Evolutionary conservation across 345 rosid species (phyloP).

Genomic region (Eucalyptus shirleyi): DNA sequence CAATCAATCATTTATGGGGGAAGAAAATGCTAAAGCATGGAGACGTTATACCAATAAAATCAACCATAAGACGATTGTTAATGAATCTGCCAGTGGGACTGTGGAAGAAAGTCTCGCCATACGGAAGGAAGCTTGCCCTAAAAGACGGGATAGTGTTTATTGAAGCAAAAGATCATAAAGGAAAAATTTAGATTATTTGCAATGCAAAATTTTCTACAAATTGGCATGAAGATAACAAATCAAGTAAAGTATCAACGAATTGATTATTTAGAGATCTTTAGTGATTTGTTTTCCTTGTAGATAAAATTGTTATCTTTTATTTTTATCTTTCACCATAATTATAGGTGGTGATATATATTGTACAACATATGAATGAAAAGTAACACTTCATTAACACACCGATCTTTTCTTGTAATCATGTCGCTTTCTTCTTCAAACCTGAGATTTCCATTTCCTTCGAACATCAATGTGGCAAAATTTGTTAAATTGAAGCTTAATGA

Average conservation of each 20-base stretch:
- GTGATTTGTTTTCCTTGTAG: no score
- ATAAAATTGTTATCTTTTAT: neutral
- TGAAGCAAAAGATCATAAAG: neutral
- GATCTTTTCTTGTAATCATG: neutral
- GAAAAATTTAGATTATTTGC: neutral
- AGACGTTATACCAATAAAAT: slow-evolving; percentile 3
- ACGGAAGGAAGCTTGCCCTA: slow-evolving; percentile 11
- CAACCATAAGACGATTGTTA: slow-evolving; percentile 3
- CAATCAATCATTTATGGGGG: neutral
- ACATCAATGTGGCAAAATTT: neutral
- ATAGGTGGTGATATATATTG: neutral
- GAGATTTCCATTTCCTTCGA: neutral
- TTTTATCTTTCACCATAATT: no score
- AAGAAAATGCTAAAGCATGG: neutral
- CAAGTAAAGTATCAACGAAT: neutral
- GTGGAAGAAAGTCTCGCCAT: slow-evolving; percentile 6
- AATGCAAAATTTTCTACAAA: neutral
- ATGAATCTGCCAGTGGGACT: slow-evolving; percentile 7
- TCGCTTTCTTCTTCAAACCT: neutral
- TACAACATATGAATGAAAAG: neutral
- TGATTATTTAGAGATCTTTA: neutral
- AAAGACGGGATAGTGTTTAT: neutral
- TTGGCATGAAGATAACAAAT: neutral
- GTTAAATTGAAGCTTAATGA: neutral
- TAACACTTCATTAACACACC: neutral